phyloP scores from a whole-genome alignment of 208 protist genomes.

The Trypanosoma platydactyli region DNA sequence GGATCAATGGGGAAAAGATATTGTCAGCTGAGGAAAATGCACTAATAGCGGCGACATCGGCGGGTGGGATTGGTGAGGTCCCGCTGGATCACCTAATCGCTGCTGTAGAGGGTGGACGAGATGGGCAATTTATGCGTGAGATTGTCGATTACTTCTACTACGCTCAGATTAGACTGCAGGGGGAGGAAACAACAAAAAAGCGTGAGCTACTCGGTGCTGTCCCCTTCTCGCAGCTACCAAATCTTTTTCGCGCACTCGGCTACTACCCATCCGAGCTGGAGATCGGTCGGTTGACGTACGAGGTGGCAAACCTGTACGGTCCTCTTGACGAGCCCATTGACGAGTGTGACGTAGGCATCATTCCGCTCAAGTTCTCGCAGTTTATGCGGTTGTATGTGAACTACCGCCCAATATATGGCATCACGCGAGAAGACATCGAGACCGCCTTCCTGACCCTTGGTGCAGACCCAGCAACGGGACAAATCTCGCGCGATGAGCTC shows the following conservation, averaged over 20 bases:
- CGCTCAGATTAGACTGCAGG: constrained; percentile 93
- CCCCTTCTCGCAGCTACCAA: constrained; percentile 90
- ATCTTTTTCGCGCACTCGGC: constrained; percentile 94
- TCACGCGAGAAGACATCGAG: constrained; percentile 89
- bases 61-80: constrained; percentile 35
- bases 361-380: constrained; percentile 87
- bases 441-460: constrained; percentile 83
- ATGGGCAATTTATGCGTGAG: constrained; percentile 91
- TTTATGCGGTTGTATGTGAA: constrained; percentile 95
- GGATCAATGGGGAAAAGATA: constrained; percentile 60
- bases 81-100: constrained; percentile 86
- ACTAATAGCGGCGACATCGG: neutral
- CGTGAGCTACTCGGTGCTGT: constrained; percentile 89
- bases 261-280: constrained; percentile 95
- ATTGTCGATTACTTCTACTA: constrained; percentile 97
- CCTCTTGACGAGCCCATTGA: constrained; percentile 52
- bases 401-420: constrained; percentile 92
- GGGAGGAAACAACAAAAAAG: constrained; percentile 93
- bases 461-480: constrained; percentile 60
- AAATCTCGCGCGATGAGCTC: constrained; percentile 72
- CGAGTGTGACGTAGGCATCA: constrained; percentile 73
- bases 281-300: constrained; percentile 92
- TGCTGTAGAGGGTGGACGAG: constrained; percentile 89
- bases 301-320: constrained; percentile 87
- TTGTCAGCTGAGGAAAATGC: constrained; percentile 25